A percentile compares a stretch with the other conserved stretches of the same genome.
phyloP scores from a whole-genome alignment of 306 rosid genomes.

The Fagus sylvatica region DNA sequence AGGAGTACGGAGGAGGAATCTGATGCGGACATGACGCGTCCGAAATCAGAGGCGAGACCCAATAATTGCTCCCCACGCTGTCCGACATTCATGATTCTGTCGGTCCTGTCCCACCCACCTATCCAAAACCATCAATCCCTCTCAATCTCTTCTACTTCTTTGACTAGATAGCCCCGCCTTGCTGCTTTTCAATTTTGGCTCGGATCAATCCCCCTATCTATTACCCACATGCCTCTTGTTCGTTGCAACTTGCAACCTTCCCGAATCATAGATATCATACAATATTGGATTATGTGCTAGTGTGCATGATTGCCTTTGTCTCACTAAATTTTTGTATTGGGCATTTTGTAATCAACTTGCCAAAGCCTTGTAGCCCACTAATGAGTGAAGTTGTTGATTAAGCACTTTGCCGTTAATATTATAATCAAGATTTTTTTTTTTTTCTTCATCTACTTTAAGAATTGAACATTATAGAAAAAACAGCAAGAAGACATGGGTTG shows the following conservation, averaged over 20 bases:
- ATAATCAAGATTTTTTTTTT: too few relatives aligned
- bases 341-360: too few relatives aligned
- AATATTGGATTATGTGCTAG: too few relatives aligned
- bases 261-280: not conserved
- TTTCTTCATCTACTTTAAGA: too few relatives aligned
- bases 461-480: too few relatives aligned
- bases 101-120: constrained; percentile 42
- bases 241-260: not conserved
- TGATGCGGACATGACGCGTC: constrained; percentile 91
- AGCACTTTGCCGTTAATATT: too few relatives aligned
- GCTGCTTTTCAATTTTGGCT: constrained; percentile 31
- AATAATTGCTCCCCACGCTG: constrained; percentile 94
- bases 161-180: constrained; percentile 23
- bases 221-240: too few relatives aligned
- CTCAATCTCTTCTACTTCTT: constrained; percentile 9
- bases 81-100: constrained; percentile 87
- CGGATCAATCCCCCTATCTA: not conserved
- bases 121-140: constrained; percentile 24
- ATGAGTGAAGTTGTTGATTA: too few relatives aligned
- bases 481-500: too few relatives aligned
- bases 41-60: constrained; percentile 90
- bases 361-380: too few relatives aligned
- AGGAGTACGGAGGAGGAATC: constrained; percentile 61
- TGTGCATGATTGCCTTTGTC: too few relatives aligned
- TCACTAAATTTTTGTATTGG: too few relatives aligned